Base-by-base conservation (phyloP, 768 basidiomycete species). In the Hortiboletus campestris region DNA sequence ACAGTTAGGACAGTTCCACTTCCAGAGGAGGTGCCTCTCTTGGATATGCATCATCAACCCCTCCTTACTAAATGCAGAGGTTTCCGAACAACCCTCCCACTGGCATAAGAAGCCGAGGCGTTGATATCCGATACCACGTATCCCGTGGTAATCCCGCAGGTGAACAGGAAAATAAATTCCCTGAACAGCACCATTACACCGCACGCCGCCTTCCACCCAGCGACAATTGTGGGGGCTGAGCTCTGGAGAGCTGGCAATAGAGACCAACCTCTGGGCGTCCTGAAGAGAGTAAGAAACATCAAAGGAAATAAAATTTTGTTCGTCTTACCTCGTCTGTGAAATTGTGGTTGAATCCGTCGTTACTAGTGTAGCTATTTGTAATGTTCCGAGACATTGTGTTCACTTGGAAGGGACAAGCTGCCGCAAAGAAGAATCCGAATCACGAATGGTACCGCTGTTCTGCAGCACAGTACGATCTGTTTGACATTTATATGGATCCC, bases 191-290 rank as follows among this genome's bases (percentile, higher is more conserved):
- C 20, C 12, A 13, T 22, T 36, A 36, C 68, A 69, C 20, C 53
- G 56, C 14, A 28, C 47, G 20, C 60, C 44, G 28, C 41, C 41
- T 20, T 61, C 51, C 28, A 59, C 25, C 68, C 68, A 69, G 11
- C 56, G 61, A 49, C 68, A 69, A 19, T 39, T 62, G 40, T 69
- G 68, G 41, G 20, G 25, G 17, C 58, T 58, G 38, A 66, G 56
- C 50, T 69, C 68, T 16, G 68, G 68, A 20, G 68, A 69, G 39
- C 55, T 64, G 14, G 68, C 68, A 43, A 69, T 64, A 31, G 56
- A 64, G 13, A 69, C 49, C 49, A 69, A 38, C 53, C 43, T 69
- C 49, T 50, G 53, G 19, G 60, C 62, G 8, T 69, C 68, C 68
- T 69, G 31, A 22, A 44, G 22, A 60, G 47, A 46, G 46, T 62